Percentiles rank a stretch among this genome's conserved stretches.
These are phyloP conservation scores for Ilex aquifolium DNA, from an alignment of 257 asterid genomes.

Conservation along the genomic window DNA sequence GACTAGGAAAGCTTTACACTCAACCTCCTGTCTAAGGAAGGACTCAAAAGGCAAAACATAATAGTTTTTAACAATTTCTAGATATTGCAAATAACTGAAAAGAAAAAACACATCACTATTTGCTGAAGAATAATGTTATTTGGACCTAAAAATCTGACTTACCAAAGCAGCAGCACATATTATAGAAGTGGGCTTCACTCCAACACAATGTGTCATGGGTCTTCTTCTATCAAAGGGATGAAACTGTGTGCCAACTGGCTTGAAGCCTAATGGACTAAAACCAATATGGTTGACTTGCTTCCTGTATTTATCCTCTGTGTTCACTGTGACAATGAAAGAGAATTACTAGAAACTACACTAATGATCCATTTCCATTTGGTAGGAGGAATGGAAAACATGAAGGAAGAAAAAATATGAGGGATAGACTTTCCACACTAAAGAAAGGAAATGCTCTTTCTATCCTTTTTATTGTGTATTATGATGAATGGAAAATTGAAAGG, in stretches of 20 bases:
- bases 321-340: slow-evolving; percentile 21
- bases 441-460: not conserved
- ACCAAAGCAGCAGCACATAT: slow-evolving; percentile 67
- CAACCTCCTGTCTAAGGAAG: no score
- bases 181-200: slow-evolving; percentile 30
- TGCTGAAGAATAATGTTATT: no score
- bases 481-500: no score
- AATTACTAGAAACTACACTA: not conserved
- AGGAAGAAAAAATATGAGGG: no score
- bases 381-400: not conserved
- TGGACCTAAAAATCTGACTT: slow-evolving; percentile 5
- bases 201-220: slow-evolving; percentile 11
- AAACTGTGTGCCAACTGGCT: slow-evolving; percentile 27
- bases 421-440: no score
- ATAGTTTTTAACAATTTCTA: not conserved
- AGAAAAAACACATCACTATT: not conserved
- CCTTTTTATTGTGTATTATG: no score
- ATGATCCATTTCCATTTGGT: slow-evolving; percentile 9
- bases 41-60: not conserved
- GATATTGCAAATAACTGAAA: not conserved
- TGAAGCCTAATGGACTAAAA: slow-evolving; percentile 24
- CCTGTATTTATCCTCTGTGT: slow-evolving; percentile 24
- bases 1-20: no score
- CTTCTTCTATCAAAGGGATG: slow-evolving; percentile 27
- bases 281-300: slow-evolving; percentile 24